Evolutionary conservation across 495 filamentous ascomycete genomes (phyloP).

Genomic region (Talaromyces borbonicus): DNA sequence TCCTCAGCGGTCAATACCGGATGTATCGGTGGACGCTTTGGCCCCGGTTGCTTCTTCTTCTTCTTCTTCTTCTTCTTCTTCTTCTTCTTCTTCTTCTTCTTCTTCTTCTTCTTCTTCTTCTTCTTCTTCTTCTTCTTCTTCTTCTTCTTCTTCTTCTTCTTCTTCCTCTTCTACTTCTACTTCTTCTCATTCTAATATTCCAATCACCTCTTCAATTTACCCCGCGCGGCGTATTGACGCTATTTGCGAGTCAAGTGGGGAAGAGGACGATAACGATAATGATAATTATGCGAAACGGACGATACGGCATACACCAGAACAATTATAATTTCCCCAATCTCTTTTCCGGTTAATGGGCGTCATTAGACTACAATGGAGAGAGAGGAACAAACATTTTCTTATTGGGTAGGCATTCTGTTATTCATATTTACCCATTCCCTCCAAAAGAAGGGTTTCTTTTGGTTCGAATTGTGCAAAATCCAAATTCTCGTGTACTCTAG

Average conservation of each 20-base stretch:
- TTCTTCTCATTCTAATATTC: background rate
- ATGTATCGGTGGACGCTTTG: background rate
- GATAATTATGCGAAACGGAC: conserved; percentile 2
- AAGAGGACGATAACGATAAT: background rate
- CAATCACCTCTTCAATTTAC: too few species aligned
- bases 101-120: background rate
- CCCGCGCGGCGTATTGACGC: background rate
- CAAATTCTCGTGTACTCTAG: too few species aligned
- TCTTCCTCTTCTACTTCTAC: background rate
- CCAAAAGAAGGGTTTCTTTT: too few species aligned
- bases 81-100: too few species aligned
- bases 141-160: background rate
- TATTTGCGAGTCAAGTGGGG: background rate
- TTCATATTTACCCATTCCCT: too few species aligned
- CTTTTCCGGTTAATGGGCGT: too few species aligned
- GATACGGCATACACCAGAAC: background rate
- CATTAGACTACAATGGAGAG: background rate
- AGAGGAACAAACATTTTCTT: background rate
- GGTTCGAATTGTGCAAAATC: too few species aligned
- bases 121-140: too few species aligned
- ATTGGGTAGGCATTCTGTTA: too few species aligned
- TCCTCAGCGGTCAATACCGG: background rate
- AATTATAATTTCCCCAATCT: background rate
- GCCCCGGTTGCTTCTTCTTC: background rate
- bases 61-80: background rate